These are phyloP conservation scores for Cladosporium oxysporum DNA, from an alignment of 2,329 filamentous ascomycete species.

Conservation along the genomic window DNA sequence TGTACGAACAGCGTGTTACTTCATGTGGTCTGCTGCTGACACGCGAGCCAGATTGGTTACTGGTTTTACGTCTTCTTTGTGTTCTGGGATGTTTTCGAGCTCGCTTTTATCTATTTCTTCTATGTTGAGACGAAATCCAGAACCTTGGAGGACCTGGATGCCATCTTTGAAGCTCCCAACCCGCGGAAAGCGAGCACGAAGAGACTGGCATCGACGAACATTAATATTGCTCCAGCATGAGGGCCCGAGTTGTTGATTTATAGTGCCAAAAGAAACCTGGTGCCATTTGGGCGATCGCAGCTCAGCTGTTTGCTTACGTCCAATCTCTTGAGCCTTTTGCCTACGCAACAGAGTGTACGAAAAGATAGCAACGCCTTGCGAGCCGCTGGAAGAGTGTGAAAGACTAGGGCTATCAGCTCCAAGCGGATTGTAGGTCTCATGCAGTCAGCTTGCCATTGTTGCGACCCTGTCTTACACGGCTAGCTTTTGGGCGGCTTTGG, in stretches of 20 bases:
- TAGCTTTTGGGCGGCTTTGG: neutral
- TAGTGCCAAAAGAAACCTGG: neutral
- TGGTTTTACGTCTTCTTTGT: constrained; percentile 22
- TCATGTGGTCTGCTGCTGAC: neutral
- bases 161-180: constrained; percentile 43
- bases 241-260: neutral
- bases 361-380: neutral
- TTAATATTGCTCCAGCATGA: neutral
- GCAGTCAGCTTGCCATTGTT: neutral
- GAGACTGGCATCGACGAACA: neutral
- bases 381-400: neutral
- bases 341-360: neutral
- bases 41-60: constrained; percentile 17
- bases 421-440: neutral
- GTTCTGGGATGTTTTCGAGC: constrained; percentile 31
- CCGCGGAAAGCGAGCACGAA: constrained; percentile 26
- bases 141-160: constrained; percentile 47
- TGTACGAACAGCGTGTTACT: neutral
- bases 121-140: constrained; percentile 39
- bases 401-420: neutral
- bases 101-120: constrained; percentile 30
- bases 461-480: neutral
- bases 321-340: neutral
- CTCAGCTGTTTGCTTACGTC: neutral
- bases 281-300: neutral